Base-by-base conservation (phyloP, 352 stramenopile genomes). In the Achlya hypogyna region DNA sequence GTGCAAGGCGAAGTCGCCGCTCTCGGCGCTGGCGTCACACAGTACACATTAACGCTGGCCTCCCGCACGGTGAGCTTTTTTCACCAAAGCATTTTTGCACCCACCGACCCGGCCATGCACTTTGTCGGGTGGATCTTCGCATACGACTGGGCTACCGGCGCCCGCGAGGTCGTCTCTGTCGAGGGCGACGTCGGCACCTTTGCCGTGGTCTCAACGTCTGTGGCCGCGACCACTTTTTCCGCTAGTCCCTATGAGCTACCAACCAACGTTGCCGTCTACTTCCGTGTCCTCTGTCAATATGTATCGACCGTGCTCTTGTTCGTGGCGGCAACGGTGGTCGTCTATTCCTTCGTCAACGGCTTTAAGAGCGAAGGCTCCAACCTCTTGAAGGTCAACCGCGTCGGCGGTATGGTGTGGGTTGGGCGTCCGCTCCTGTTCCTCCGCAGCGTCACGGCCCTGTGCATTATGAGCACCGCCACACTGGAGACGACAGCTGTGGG, bases 391-490 rank as follows among this genome's bases (percentile, higher is more conserved):
- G 3, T 63, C 20, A 63, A 63, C 42, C 54, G 54, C 32, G 54
- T 63, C 25, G 54, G n/a, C 23, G 54, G 54, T 27, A 63, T 63
- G n/a, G 54, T 49, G 1, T 63, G 54, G 54, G 27, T 63, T 23
- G 54, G 54, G 20, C 35, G 54, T 1, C 54, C 54, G 23, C 42
- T 63, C 22, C 25, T 63, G 20, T 63, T 63, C 12, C 42, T 63
- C 1, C 54, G 54, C 20, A 49, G 54, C 28, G 27, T 52, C 3
- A 51, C 54, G 5, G 54, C 54, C 8, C 54, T 63, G 4, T 63
- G 54, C 42, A 31, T 63, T 32, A 20, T 63, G 20, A 43, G n/a
- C 14, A 63, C 22, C 25, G 54, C 29, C 18, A 16, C 22, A 6
- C 42, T 63, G n/a, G 6, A 56, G 27, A 27, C 51, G 20, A 9